Conservation (phyloP, 2,329 filamentous ascomycete species). For the Talaromyces sp. region DNA sequence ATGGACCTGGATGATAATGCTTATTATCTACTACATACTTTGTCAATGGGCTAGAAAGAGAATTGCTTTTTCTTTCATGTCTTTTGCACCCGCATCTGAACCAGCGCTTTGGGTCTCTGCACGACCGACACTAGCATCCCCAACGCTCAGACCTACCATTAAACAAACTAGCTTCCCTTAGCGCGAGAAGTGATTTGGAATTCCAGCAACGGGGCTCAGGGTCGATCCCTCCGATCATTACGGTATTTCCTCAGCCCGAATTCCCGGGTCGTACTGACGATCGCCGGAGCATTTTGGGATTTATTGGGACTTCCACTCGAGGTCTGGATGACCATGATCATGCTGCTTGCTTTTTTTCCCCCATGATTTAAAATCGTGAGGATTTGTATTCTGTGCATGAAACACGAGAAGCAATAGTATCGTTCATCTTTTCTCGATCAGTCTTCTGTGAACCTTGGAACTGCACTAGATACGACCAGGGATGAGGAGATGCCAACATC, state of each 20-base stretch:
- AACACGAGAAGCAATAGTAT: background rate
- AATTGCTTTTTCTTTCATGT: background rate
- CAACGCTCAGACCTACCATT: conserved; percentile 8
- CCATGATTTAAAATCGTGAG: too few species aligned
- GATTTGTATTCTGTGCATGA: background rate
- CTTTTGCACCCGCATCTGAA: conserved; percentile 6
- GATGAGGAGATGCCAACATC: too few species aligned
- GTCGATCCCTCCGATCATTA: conserved; percentile 32
- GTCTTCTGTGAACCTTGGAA: too few species aligned
- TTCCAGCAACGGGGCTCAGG: conserved; percentile 31
- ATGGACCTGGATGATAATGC: too few species aligned
- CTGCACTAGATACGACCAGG: too few species aligned
- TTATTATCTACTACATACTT: too few species aligned
- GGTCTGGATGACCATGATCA: background rate
- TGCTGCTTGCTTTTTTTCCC: background rate
- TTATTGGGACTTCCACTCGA: background rate
- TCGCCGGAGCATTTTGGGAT: conserved; percentile 21
- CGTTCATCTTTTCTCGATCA: too few species aligned
- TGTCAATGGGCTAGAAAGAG: background rate
- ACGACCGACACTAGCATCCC: background rate
- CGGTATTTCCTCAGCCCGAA: conserved; percentile 29
- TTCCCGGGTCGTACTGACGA: conserved; percentile 30
- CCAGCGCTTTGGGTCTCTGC: conserved; percentile 19
- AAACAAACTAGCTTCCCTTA: conserved; percentile 12
- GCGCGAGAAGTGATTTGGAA: conserved; percentile 29